Evolutionary conservation across 306 rosid genomes (phyloP).

Genomic region (Cyamopsis tetragonoloba): DNA sequence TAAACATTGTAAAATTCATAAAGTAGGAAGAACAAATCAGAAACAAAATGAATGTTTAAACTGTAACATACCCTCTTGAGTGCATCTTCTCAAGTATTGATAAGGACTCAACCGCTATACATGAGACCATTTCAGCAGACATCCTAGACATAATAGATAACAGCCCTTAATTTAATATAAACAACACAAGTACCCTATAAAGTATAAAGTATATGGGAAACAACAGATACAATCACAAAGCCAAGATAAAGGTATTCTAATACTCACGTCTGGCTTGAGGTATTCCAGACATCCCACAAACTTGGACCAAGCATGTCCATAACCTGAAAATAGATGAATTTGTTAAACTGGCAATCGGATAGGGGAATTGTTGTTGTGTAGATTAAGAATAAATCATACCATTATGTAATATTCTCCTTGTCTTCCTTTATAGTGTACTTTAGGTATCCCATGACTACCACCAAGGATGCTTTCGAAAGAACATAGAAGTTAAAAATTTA

Average conservation of each 20-base stretch:
- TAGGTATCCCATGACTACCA: constrained; percentile 97
- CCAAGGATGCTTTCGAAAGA: constrained; percentile 72
- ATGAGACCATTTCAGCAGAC: constrained; percentile 93
- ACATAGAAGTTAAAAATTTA: constrained; percentile 18
- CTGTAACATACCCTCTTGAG: constrained; percentile 60
- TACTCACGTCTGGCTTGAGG: constrained; percentile 93
- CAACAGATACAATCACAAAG: background rate
- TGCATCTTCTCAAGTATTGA: constrained; percentile 96
- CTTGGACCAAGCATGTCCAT: constrained; percentile 99
- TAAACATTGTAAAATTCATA: background rate
- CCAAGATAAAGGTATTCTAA: constrained; percentile 7
- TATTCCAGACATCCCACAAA: constrained; percentile 97
- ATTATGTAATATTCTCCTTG: constrained; percentile 92
- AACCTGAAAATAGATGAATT: constrained; percentile 52
- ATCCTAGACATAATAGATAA: constrained; percentile 43
- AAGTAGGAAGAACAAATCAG: background rate
- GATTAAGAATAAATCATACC: constrained; percentile 56
- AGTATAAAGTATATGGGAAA: no score
- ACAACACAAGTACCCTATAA: background rate
- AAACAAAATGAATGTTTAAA: background rate
- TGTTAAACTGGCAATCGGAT: background rate
- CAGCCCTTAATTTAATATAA: background rate
- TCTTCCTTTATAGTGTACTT: constrained; percentile 92
- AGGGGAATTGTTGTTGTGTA: background rate
- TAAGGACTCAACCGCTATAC: constrained; percentile 93